Base-by-base conservation (phyloP, 805 yeast genomes). In the Candida loeiensis region DNA sequence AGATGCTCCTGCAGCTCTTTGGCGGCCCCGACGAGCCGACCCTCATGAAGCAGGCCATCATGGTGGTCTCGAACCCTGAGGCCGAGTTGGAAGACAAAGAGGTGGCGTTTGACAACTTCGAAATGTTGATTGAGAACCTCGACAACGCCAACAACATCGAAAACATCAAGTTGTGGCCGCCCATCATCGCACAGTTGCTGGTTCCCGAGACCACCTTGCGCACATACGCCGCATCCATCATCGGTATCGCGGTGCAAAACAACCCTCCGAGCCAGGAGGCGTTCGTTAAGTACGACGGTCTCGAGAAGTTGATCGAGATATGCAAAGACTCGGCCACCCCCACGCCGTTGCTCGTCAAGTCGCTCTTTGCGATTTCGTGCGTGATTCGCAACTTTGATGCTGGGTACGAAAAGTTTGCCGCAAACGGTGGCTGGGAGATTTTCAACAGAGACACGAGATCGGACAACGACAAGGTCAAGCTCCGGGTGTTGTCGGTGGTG, bases 141-240 rank as follows among this genome's bases (percentile, higher is more conserved):
- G 98, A 93, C 61, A 93, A 93, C 59, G 98, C 98, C 17, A 90
- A 91, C 63, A 88, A 88, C 54, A 81, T 91, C 49, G 91, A 85
- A 48, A 85, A 83, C 51, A 57, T 90, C 69, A 77, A 79, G 48
- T 72, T 89, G 46, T 93, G 98, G 99, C 78, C 73, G 16, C 69
- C 80, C 2, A 58, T 90, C 31, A 66, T 88, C n/a, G 57, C 61
- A 1, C 74, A 75, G 38, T 64, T 89, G 36, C 64, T 66, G 21
- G 64, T 64, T 24, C 63, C 66, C 5, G 56, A 57, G 2, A 52
- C 60, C 2, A 50, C 63, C 5, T 59, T 91, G 22, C 70, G 80
- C 43, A 65, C 74, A 6, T 66, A 69, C 40, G 83, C 90, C 0
- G 79, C 85, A 44, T 80, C 93, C 26, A 76, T 85, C 29, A 74